These are phyloP conservation scores for Helminthosporium solani DNA, from an alignment of 2,329 filamentous ascomycete genomes.

Conservation along the genomic window DNA sequence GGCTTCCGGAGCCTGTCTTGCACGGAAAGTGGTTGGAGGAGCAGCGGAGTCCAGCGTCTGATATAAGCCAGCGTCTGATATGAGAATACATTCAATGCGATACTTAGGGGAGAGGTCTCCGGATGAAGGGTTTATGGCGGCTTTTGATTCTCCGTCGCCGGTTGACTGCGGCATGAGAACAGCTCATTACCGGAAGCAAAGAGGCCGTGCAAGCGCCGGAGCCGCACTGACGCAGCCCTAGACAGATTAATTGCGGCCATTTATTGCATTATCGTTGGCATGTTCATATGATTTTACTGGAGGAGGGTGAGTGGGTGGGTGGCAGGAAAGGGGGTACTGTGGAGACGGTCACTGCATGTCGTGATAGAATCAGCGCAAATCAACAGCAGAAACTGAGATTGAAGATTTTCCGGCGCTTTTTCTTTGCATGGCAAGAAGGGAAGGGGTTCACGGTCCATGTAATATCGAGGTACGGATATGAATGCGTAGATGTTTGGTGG, in stretches of 20 bases:
- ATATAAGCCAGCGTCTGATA: background rate
- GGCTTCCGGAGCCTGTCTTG: no score
- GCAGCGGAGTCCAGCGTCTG: background rate
- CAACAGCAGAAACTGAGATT: no score
- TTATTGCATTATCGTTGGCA: background rate
- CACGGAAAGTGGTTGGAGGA: no score
- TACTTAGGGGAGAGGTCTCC: background rate
- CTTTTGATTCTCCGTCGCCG: background rate
- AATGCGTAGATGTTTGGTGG: no score
- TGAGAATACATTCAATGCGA: background rate
- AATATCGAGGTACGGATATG: no score
- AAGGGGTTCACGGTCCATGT: no score
- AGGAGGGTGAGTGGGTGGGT: background rate
- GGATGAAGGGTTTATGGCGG: background rate
- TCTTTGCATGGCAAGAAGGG: no score
- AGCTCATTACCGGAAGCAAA: constrained; percentile 7
- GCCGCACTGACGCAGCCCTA: background rate
- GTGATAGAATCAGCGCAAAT: no score
- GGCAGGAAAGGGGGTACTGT: constrained; percentile 1
- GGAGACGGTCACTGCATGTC: no score
- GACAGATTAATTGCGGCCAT: constrained; percentile 1
- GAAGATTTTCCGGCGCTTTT: no score
- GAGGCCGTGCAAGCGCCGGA: background rate
- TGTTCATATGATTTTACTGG: background rate
- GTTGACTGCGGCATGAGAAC: constrained; percentile 2